Percentiles rank a stretch among this genome's conserved stretches.
Evolutionary conservation across 345 rosid species (phyloP).

Genomic region (Melastoma malabathricum): DNA sequence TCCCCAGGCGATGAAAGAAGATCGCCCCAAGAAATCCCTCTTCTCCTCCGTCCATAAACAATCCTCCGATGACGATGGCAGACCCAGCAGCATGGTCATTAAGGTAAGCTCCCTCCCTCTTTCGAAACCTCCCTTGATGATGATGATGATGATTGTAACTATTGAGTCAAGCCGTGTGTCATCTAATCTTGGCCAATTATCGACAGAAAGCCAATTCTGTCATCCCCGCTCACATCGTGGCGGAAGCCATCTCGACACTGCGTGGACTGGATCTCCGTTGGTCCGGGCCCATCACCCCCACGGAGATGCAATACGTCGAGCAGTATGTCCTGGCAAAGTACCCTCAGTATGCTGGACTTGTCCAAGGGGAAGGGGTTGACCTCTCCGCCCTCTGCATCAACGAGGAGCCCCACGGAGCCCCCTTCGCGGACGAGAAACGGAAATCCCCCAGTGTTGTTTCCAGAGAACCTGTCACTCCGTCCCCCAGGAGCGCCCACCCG

Average conservation of each 20-base stretch:
- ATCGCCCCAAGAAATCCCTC: conserved; percentile 22
- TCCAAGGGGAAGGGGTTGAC: conserved; percentile 32
- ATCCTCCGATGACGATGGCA: conserved; percentile 22
- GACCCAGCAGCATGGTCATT: conserved; percentile 53
- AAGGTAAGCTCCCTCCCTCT: conserved; percentile 22
- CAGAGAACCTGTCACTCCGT: conserved; percentile 26
- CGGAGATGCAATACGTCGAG: conserved; percentile 56
- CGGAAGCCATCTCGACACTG: conserved; percentile 65
- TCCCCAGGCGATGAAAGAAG: conserved; percentile 26
- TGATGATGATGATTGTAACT: too few relatives aligned
- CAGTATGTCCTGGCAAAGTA: conserved; percentile 57
- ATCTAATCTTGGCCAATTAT: too few relatives aligned
- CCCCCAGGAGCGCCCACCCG: conserved; percentile 24
- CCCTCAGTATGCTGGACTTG: conserved; percentile 51
- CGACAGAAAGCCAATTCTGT: conserved; percentile 47
- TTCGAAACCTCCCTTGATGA: too few relatives aligned
- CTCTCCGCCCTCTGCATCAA: conserved; percentile 40
- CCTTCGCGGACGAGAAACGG: conserved; percentile 16
- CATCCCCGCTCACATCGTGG: conserved; percentile 58
- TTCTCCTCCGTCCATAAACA: conserved; percentile 33
- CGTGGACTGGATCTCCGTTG: conserved; percentile 54
- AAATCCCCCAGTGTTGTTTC: conserved; percentile 26
- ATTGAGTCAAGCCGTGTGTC: too few relatives aligned
- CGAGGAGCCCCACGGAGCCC: conserved; percentile 31
- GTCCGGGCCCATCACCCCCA: conserved; percentile 65